Evolutionary conservation across 1,284 basidiomycete species (phyloP).

Genomic region (Mycena sp.): DNA sequence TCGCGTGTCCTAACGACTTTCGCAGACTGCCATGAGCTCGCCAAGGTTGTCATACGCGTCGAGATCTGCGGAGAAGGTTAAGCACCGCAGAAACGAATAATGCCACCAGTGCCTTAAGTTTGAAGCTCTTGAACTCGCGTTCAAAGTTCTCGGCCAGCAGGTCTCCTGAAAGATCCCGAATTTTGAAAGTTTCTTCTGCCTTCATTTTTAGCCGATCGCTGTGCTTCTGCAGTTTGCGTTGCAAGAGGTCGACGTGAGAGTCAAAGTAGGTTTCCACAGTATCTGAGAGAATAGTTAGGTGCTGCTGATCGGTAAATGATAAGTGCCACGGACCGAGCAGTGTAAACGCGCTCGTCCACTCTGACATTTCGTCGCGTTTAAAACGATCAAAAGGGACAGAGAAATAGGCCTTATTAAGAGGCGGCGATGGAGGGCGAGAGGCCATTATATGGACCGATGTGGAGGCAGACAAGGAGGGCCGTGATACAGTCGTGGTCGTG

Average conservation of each 20-base stretch:
- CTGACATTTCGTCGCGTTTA: constrained; percentile 50
- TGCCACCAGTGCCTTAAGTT: constrained; percentile 49
- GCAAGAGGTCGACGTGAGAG: constrained; percentile 89
- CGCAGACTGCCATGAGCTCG: constrained; percentile 87
- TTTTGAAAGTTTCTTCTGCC: constrained; percentile 78
- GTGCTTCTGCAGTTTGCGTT: constrained; percentile 88
- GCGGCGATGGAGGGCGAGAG: constrained; percentile 13
- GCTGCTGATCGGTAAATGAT: neutral
- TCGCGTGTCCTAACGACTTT: constrained; percentile 93
- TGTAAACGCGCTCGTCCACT: constrained; percentile 67
- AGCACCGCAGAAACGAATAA: neutral
- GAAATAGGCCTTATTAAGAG: constrained; percentile 40
- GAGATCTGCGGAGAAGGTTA: constrained; percentile 63
- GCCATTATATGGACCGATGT: constrained; percentile 13
- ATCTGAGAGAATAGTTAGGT: constrained; percentile 54
- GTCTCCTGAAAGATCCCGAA: constrained; percentile 75
- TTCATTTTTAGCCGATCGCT: constrained; percentile 83
- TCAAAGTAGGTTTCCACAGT: constrained; percentile 93
- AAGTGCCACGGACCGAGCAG: constrained; percentile 63
- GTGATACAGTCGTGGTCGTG: too few species aligned
- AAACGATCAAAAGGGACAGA: constrained; percentile 63
- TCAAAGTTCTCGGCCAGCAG: constrained; percentile 76
- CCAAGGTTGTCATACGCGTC: constrained; percentile 74
- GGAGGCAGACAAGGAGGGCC: neutral
- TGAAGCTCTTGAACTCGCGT: constrained; percentile 31